Evolutionary conservation across 495 filamentous ascomycete species (phyloP).

Genomic region (Aspergillus carlsbadensis): DNA sequence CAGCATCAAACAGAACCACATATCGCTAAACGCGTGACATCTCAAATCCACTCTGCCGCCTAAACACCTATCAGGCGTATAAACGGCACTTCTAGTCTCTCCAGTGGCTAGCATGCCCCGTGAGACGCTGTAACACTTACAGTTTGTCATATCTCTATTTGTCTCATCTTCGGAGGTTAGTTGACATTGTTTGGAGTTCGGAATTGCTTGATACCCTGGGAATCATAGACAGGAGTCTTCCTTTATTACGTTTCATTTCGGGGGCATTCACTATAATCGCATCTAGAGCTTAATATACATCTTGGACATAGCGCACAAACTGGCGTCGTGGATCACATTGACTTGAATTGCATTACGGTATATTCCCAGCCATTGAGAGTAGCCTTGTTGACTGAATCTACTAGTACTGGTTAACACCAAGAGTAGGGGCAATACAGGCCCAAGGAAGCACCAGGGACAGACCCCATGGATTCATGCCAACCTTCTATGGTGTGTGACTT

Average conservation of each 20-base stretch:
- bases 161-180: constrained; percentile 3
- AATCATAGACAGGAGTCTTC: constrained; percentile 19
- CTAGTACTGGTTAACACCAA: no score
- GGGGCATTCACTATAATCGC: constrained; percentile 9
- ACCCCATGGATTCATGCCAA: no score
- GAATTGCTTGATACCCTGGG: constrained; percentile 30
- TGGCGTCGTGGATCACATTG: not conserved
- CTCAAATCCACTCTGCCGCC: not conserved
- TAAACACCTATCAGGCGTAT: not conserved
- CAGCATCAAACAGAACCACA: not conserved
- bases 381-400: no score
- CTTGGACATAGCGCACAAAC: constrained; percentile 2
- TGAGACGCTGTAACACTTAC: constrained; percentile 14
- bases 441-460: no score
- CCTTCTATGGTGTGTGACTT: no score
- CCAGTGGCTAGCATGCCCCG: constrained; percentile 10
- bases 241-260: constrained; percentile 8
- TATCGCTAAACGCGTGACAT: not conserved
- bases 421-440: no score
- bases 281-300: constrained; percentile 20
- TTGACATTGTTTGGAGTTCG: constrained; percentile 23
- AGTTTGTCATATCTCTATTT: constrained; percentile 4
- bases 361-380: no score
- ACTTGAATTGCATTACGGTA: no score
- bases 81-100: not conserved